These are phyloP conservation scores for Isochrysis galbana DNA, from an alignment of 78 protist species.

Conservation along the genomic window DNA sequence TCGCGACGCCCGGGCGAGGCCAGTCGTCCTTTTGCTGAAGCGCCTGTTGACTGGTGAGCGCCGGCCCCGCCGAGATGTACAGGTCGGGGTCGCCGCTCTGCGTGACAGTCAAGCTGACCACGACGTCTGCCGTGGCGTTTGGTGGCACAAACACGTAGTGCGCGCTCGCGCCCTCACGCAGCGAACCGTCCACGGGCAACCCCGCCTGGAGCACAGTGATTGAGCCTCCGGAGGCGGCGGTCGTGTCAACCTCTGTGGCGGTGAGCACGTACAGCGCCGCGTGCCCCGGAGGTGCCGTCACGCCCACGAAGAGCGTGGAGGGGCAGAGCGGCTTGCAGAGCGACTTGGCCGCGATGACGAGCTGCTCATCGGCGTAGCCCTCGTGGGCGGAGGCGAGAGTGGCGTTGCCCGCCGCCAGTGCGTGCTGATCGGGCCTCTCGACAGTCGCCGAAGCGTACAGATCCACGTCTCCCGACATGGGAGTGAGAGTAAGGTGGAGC, in stretches of 20 bases:
- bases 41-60: neutral
- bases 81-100: neutral
- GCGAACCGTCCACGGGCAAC: neutral
- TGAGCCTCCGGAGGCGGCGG: neutral
- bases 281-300: neutral
- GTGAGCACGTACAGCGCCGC: neutral
- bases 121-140: neutral
- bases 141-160: neutral
- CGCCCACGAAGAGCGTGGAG: neutral
- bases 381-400: neutral
- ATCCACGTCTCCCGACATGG: neutral
- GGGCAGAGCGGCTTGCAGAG: neutral
- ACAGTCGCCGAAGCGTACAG: neutral
- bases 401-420: neutral
- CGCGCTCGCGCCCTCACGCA: neutral
- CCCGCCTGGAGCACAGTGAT: neutral
- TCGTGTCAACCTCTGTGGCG: neutral
- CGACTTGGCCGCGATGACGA: neutral
- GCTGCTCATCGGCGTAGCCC: neutral
- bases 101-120: neutral
- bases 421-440: neutral
- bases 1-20: neutral
- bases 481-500: neutral
- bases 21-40: too few relatives aligned
- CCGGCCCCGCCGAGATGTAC: neutral